Evolutionary conservation across 345 rosid genomes (phyloP), one percentile per base, ranked within the genome.

Genomic region (Pistacia integerrima): DNA sequence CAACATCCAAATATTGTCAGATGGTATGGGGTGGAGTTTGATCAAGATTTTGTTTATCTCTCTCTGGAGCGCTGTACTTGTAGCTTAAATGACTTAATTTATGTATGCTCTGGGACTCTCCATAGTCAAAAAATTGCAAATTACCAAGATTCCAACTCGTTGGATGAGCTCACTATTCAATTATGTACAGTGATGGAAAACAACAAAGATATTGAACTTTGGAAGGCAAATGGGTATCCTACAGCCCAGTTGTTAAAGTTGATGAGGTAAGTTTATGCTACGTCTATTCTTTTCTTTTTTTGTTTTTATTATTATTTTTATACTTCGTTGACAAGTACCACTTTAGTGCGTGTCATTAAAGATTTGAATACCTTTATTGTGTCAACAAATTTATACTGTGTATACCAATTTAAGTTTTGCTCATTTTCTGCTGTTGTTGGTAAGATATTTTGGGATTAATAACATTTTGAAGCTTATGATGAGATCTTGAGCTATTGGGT

Each of bases 1-100:
- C 89, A 82, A 38, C 94, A 88, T 84, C 85, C 87, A 68, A 90
- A 90, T 80, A 90, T 92, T 76, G 94, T 90, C 55, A 84, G 93
- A 41, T 92, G 91, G 94, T 84, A 83, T 6, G 97, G 91, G 20
- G 93, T 88, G 71, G 94, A 92, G 78, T 76, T 78, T 64, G 93
- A 92, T 80, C 87, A 86, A 74, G 88, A 92, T 81, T 90, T 88
- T 81, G 89, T 85, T 67, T 92, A 90, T 77, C 86, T 92, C 58
- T 81, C 91, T 59, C 67, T 92, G 75, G 93, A 92, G 85, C 88
- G 90, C 9, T 88, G 94, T 79, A 80, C 80, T 59, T 92, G 94
- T 82, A 92, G 88, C 83, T 84, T 92, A 68, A 84, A 81, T 77
- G 97, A 92, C 76, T 84, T 90, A 56, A 77, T 92, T 52, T 78